These are phyloP conservation scores for Malus sieversii DNA, from an alignment of 306 rosid genomes.

Conservation along the genomic window DNA sequence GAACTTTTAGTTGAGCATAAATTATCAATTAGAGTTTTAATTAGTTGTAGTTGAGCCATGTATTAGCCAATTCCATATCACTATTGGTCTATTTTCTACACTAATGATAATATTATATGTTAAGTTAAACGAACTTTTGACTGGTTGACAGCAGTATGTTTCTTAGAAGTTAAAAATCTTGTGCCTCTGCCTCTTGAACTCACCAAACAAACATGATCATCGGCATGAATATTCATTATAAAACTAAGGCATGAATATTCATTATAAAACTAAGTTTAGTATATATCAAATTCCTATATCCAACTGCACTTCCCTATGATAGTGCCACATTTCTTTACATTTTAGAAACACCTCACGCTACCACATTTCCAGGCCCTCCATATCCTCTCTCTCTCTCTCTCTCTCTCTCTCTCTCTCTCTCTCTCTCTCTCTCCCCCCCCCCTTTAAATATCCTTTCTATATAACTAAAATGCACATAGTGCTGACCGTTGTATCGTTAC, in stretches of 20 bases:
- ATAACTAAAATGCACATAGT: conserved; percentile 25
- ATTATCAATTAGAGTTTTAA: neutral
- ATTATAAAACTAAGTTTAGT: neutral
- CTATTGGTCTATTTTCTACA: no score
- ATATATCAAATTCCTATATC: conserved; percentile 37
- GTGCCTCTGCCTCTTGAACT: conserved; percentile 1
- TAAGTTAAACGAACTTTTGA: neutral
- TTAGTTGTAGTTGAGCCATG: neutral
- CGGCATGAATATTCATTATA: neutral
- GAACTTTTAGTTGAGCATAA: neutral
- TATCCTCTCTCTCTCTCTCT: conserved; percentile 9
- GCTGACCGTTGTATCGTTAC: conserved; percentile 43
- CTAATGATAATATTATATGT: neutral
- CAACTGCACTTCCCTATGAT: conserved; percentile 45
- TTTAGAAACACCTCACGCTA: conserved; percentile 6
- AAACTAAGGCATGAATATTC: neutral
- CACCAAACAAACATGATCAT: neutral
- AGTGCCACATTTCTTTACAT: conserved; percentile 32
- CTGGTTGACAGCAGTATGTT: neutral
- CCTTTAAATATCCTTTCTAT: neutral
- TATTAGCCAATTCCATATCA: neutral
- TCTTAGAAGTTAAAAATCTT: neutral
- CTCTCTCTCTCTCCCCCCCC: no score
- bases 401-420: conserved; percentile 8
- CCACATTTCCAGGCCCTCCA: conserved; percentile 37